phyloP scores from a whole-genome alignment of 805 yeast species.

The Tetrapisispora iriomotensis region DNA sequence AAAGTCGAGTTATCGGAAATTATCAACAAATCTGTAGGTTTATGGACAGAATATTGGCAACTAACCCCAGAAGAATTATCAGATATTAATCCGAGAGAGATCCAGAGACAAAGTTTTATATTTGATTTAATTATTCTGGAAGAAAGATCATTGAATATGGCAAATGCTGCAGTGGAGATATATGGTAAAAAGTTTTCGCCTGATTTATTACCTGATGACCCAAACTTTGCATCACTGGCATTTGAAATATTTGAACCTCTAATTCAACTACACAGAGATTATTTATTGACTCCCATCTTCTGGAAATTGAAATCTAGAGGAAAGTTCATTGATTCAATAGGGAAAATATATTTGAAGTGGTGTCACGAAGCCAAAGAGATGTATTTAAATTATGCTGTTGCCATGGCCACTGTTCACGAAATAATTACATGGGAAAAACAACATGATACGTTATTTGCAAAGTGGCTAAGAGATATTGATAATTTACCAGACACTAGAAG shows the following conservation, averaged over 20 bases:
- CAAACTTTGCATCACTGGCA: conserved; percentile 50
- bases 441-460: conserved; percentile 37
- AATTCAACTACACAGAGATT: conserved; percentile 43
- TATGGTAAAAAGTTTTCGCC: conserved; percentile 39
- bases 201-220: conserved; percentile 38
- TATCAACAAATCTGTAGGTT: conserved; percentile 32
- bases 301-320: conserved; percentile 52
- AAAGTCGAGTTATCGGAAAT: conserved; percentile 28
- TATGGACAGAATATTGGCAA: conserved; percentile 64
- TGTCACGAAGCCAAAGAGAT: conserved; percentile 43
- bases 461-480: conserved; percentile 48
- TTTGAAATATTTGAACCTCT: conserved; percentile 48
- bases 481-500: conserved; percentile 36
- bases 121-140: conserved; percentile 69
- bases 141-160: conserved; percentile 57
- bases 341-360: conserved; percentile 59
- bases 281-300: conserved; percentile 48
- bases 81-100: conserved; percentile 40
- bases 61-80: conserved; percentile 44
- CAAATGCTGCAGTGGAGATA: conserved; percentile 51
- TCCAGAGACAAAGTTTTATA: conserved; percentile 62
- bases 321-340: conserved; percentile 53
- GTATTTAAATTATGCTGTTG: conserved; percentile 49
- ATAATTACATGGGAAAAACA: conserved; percentile 40
- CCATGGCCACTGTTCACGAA: conserved; percentile 51